Base-by-base conservation (phyloP, 2,329 filamentous ascomycete genomes). In the Ceratocystis cubensis region DNA sequence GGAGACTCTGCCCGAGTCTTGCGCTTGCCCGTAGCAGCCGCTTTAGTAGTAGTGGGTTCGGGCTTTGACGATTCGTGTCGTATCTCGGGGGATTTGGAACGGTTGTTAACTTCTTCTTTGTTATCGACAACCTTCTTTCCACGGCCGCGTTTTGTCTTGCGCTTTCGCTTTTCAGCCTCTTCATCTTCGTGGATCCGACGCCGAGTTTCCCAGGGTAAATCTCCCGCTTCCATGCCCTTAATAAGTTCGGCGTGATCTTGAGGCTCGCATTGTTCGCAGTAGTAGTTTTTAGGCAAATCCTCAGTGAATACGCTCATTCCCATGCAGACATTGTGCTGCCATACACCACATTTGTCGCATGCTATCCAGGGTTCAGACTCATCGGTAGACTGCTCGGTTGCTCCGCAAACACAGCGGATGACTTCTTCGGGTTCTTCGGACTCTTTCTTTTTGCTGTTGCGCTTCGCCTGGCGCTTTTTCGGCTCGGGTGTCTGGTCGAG, bases 241-340 rank as follows among this genome's bases (percentile, higher is more conserved):
- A 99, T 77, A 2, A 96, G 84, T 69, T 87, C 86, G 71, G 84
- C 85, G 77, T 99, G 94, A 69, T 92, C 85, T 66, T 91, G 83
- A 0, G 94, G 94, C 64, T 83, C 83, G 78, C 94, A 97, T 76
- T 87, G 80, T 76, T 99, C 94, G 77, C 94, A 99, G 76, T 88
- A 95, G 78, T 99, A 99, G 75, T 89, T 82, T 69, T 88, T 88
- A 37, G 89, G 88, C 66, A 90, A 81, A 72, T 92, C 85, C 68
- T 92, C 88, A 41, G 87, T 84, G 71, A 89, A 91, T 61, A 87
- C 85, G 72, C 82, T 85, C 74, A 96, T 84, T 65, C 90, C 91
- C 80, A 99, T 90, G 74, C 94, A 99, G 70, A 95, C 87, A 73
- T 96, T 96, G 76, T 99, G 94, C 76, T 99, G 94, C 94, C 94